phyloP scores from a whole-genome alignment of 2,329 filamentous ascomycete species.

The Peltaster fructicola region DNA sequence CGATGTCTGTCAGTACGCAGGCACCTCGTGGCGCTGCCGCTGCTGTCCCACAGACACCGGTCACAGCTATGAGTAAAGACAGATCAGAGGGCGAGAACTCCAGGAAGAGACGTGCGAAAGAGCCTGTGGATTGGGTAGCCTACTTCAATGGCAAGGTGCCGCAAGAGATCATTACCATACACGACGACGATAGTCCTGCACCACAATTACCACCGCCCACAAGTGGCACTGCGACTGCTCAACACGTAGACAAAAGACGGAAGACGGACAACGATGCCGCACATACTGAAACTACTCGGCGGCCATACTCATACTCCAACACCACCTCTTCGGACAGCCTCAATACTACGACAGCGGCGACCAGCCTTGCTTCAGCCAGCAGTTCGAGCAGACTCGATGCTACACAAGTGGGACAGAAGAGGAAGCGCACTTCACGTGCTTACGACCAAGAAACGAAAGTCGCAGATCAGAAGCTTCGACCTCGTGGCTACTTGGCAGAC shows the following conservation, averaged over 20 bases:
- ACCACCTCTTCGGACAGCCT: slow-evolving; percentile 31
- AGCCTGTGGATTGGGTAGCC: slow-evolving; percentile 20
- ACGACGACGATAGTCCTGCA: slow-evolving; percentile 27
- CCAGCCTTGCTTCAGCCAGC: slow-evolving; percentile 57
- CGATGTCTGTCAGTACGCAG: slow-evolving; percentile 2
- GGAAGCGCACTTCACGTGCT: slow-evolving; percentile 53
- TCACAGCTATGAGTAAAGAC: too few relatives aligned
- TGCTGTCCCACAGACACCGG: too few relatives aligned
- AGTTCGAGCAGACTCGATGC: slow-evolving; percentile 48
- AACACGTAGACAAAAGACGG: slow-evolving; percentile 54
- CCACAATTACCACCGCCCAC: slow-evolving; percentile 4
- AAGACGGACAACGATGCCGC: slow-evolving; percentile 34
- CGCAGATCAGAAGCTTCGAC: slow-evolving; percentile 14
- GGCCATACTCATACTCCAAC: slow-evolving; percentile 56
- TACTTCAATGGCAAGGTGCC: slow-evolving; percentile 23
- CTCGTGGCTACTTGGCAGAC: slow-evolving; percentile 16
- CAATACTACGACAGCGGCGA: slow-evolving; percentile 63
- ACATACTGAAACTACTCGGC: slow-evolving; percentile 30
- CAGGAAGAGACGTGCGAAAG: slow-evolving; percentile 8
- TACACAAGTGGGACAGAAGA: slow-evolving; percentile 60
- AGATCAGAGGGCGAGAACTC: slow-evolving; percentile 7
- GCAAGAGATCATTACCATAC: slow-evolving; percentile 35
- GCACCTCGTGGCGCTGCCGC: too few relatives aligned
- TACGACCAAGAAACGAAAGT: slow-evolving; percentile 16
- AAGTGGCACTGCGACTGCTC: slow-evolving; percentile 16